phyloP scores from a whole-genome alignment of 2,329 filamentous ascomycete genomes.

The Claviceps digitariae region DNA sequence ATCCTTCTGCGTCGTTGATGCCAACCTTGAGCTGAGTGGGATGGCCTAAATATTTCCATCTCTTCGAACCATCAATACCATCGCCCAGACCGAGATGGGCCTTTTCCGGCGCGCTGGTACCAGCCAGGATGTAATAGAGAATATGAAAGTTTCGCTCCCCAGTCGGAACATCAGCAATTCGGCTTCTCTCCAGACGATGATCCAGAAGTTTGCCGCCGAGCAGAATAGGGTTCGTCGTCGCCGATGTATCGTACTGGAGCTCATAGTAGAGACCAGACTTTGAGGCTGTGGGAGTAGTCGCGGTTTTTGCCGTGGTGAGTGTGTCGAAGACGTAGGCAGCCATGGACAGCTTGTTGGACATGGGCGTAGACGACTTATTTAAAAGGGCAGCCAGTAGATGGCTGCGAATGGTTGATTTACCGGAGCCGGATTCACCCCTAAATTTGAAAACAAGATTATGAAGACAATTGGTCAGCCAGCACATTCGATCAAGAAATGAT shows the following conservation, averaged over 20 bases:
- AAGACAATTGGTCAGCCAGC: background rate
- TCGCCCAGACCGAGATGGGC: slow-evolving; percentile 57
- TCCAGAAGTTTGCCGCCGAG: slow-evolving; percentile 92
- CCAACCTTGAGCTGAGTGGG: slow-evolving; percentile 94
- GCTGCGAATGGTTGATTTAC: slow-evolving; percentile 87
- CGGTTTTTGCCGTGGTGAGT: slow-evolving; percentile 91
- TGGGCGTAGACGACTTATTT: slow-evolving; percentile 78
- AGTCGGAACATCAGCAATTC: slow-evolving; percentile 82
- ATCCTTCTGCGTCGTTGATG: slow-evolving; percentile 90
- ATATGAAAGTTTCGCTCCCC: slow-evolving; percentile 95
- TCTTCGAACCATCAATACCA: slow-evolving; percentile 43
- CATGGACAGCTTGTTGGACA: slow-evolving; percentile 85
- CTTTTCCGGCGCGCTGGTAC: slow-evolving; percentile 84
- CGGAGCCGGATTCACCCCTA: slow-evolving; percentile 89
- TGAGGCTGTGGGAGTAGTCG: slow-evolving; percentile 87
- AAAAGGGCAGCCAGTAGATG: slow-evolving; percentile 79
- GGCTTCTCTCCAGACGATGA: slow-evolving; percentile 81
- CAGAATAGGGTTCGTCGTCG: slow-evolving; percentile 69
- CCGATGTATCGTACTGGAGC: slow-evolving; percentile 86
- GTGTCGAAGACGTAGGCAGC: slow-evolving; percentile 94
- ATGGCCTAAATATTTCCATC: slow-evolving; percentile 94
- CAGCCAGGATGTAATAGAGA: slow-evolving; percentile 86
- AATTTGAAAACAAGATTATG: slow-evolving; percentile 7
- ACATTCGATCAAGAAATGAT: background rate
- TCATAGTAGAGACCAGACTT: slow-evolving; percentile 94